These are phyloP conservation scores for Larix sibirica DNA, from an alignment of 83 land plant genomes.

Conservation along the genomic window DNA sequence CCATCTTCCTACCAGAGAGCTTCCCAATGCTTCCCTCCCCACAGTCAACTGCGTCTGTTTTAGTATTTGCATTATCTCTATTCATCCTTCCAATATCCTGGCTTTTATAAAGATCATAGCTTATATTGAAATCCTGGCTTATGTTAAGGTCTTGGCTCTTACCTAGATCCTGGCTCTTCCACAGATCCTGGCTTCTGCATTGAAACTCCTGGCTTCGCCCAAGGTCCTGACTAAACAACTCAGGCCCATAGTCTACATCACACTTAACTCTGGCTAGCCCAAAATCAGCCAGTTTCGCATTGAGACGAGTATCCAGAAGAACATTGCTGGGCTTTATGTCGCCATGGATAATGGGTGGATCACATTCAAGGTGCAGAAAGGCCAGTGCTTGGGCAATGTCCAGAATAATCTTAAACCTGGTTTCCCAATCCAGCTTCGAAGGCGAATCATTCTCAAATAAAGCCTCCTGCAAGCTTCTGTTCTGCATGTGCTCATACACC, in stretches of 20 bases:
- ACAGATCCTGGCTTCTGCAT: conserved; percentile 43
- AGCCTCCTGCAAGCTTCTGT: conserved; percentile 31
- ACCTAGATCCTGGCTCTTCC: conserved; percentile 42
- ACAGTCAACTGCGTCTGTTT: not conserved
- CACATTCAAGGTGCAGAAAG: conserved; percentile 79
- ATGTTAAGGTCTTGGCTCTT: conserved; percentile 12
- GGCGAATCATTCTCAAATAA: conserved; percentile 36
- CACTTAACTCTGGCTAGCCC: conserved; percentile 80
- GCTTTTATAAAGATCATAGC: conserved; percentile 29
- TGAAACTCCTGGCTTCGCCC: conserved; percentile 30
- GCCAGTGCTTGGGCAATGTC: conserved; percentile 71
- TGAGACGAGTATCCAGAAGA: conserved; percentile 59
- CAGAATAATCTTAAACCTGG: conserved; percentile 61
- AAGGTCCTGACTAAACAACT: conserved; percentile 62
- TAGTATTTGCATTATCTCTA: conserved; percentile 1
- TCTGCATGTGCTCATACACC: conserved; percentile 55
- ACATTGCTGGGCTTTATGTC: conserved; percentile 98
- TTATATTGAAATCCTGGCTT: conserved; percentile 42
- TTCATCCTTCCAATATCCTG: conserved; percentile 10
- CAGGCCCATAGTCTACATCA: conserved; percentile 54
- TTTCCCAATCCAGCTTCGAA: conserved; percentile 49
- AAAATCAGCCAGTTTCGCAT: conserved; percentile 84
- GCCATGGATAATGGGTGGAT: conserved; percentile 94
- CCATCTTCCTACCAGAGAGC: conserved; percentile 7
- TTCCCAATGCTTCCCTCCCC: conserved; percentile 12